Base-by-base conservation (phyloP, 768 basidiomycete genomes). In the Infundibulicybe gibba region DNA sequence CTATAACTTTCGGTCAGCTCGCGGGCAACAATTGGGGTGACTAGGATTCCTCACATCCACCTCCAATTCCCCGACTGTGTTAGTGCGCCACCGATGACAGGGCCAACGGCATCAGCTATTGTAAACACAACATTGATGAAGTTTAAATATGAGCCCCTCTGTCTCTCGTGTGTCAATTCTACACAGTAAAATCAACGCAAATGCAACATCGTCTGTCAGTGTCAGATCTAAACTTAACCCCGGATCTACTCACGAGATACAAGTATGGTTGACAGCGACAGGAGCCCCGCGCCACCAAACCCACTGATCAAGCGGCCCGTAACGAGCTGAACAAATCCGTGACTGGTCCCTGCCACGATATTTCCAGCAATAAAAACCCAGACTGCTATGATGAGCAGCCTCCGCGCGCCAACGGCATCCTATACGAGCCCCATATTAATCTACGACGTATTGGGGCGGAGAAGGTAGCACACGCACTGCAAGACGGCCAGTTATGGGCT, bases 161-260 rank as follows among this genome's bases (percentile, higher is more conserved):
- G 61, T 32, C 54, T 48, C 47, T 61, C 61, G 34, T 55, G 53
- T 6, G 61, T 60, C 33, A 63, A 47, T 21, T 61, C 61, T 63
- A 30, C 4, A n/a, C n/a, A 33, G 10, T 19, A 6, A 3, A 38
- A 38, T 8, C 25, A 25, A 8, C 25, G 25, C 25, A 8, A 25
- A 4, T 25, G 25, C 25, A 8, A 8, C 25, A 25, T 8, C 4
- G 25, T 8, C 25, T 25, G 25, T 25, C 25, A 19, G 10, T 19
- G 35, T 38, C 35, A 38, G 35, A 38, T 38, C 17, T 38, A n/a
- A 38, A 25, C 10, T 38, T 19, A 10, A 38, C 10, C 6, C 31
- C 34, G 9, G 4, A 21, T 30, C 32, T 14, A 54, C 59, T 41
- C 37, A 62, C 61, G 56, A 19, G 61, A 56, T 17, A 62, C 43